Conservation (phyloP, 768 basidiomycete species). For the Boletus rubescentipes region DNA sequence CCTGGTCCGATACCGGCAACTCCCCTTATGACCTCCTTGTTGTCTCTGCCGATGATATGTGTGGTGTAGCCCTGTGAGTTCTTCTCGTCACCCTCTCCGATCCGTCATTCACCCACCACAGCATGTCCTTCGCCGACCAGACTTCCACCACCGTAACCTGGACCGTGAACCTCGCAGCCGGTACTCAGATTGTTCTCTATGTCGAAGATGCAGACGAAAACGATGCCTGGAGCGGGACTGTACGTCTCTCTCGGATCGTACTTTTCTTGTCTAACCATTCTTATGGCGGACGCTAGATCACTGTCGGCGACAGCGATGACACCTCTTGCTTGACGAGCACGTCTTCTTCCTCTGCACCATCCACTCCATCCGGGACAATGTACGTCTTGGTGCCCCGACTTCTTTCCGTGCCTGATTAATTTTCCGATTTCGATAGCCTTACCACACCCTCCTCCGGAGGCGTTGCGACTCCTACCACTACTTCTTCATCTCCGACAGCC, state of each 20-base stretch:
- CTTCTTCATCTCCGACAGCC: constrained; percentile 13
- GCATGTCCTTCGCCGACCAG: constrained; percentile 61
- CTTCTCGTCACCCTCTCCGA: neutral
- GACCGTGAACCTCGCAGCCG: constrained; percentile 42
- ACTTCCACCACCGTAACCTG: constrained; percentile 42
- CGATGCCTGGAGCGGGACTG: constrained; percentile 67
- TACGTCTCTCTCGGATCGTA: constrained; percentile 34
- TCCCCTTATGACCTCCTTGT: constrained; percentile 61
- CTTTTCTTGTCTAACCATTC: neutral
- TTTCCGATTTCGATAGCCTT: constrained; percentile 3
- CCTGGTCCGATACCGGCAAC: constrained; percentile 45
- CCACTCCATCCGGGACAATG: constrained; percentile 6
- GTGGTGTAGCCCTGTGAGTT: constrained; percentile 59
- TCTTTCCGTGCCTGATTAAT: constrained; percentile 2
- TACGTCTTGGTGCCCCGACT: neutral
- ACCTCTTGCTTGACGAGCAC: constrained; percentile 35
- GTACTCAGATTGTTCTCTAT: constrained; percentile 49
- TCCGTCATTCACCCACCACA: constrained; percentile 27
- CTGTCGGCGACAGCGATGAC: constrained; percentile 36
- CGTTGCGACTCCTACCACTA: neutral
- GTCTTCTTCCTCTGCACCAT: constrained; percentile 12
- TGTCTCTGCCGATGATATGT: constrained; percentile 52
- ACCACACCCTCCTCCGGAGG: neutral
- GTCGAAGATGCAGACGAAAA: constrained; percentile 50
- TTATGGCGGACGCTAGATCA: constrained; percentile 29